Evolutionary conservation across 2,329 filamentous ascomycete species (phyloP).

Genomic region (Microascus cirrosus): DNA sequence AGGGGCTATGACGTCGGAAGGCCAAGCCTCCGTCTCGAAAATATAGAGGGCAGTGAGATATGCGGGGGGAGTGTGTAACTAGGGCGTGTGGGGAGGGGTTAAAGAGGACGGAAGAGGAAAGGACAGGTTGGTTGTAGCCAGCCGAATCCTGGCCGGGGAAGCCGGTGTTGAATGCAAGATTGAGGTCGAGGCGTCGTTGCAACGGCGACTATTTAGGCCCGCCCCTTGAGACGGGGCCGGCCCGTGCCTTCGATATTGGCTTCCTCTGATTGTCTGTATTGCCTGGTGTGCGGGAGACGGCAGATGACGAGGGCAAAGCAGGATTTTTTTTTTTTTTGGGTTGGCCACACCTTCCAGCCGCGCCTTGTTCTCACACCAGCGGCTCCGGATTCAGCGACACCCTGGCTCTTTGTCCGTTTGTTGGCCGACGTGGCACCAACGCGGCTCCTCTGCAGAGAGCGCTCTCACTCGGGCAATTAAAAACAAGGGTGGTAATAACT

Average conservation of each 20-base stretch:
- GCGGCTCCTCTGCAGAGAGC: neutral
- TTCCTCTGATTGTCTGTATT: neutral
- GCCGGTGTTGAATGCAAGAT: neutral
- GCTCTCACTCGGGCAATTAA: neutral
- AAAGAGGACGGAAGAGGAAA: neutral
- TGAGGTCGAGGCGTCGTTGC: neutral
- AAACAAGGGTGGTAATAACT: neutral
- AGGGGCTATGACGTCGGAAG: neutral
- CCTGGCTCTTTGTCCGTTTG: neutral
- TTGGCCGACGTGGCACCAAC: neutral
- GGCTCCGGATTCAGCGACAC: neutral
- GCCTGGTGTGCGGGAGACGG: neutral
- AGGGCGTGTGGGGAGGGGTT: neutral
- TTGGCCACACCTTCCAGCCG: neutral
- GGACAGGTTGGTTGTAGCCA: neutral
- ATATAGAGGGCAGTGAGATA: neutral
- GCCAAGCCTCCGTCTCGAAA: neutral
- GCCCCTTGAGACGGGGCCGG: neutral
- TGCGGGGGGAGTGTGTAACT: neutral
- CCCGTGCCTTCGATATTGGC: neutral
- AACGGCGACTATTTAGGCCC: neutral
- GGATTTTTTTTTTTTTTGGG: neutral
- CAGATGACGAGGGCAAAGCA: neutral
- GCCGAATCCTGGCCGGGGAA: neutral
- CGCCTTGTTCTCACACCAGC: neutral